Evolutionary conservation across 2,329 filamentous ascomycete species (phyloP), one percentile per base, ranked within the genome.

Genomic region (Trichoderma asperellum): DNA sequence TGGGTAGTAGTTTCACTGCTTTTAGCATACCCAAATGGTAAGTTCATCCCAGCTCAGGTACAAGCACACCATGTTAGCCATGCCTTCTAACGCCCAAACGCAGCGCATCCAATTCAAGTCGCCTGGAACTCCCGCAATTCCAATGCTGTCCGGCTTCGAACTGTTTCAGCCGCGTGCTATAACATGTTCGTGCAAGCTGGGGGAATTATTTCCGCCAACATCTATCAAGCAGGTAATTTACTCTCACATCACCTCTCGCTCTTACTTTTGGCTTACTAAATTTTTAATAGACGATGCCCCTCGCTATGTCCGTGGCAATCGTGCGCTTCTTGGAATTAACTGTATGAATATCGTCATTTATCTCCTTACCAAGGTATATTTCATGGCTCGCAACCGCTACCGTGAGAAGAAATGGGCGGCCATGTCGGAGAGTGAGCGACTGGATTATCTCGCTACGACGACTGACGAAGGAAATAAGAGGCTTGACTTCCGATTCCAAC

Each of bases 61-160:
- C 5, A 7, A 24, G 14, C 5, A 5, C 37, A 27, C 29, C 8
- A n/a, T 56, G 32, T 11, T 3, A 43, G 6, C n/a, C 6, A 58
- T 34, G 6, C 6, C 2, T 10, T 6, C 37, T 57, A 24, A 82
- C 47, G 81, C 79, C 40, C 1, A 65, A 8, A 14, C 27, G 53
- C 24, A 75, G 74, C 73, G 21, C 78, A 79, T 34, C 77, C 78
- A n/a, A 79, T 81, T 40, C 74, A 85, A 16, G 88, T 90, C 0
- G 86, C 84, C 0, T 86, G 88, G 77, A 88, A 85, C 1, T 88
- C 86, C 2, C 83, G 87, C 63, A 91, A 91, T 74, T 85, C 87
- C 0, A 87, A 88, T 34, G 84, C 85, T 2, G 88, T 91, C 1
- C 83, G 88, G 2, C 90, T 88, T 0, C 80, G 89, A 2, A 87